phyloP scores from a whole-genome alignment of 148 eudicot species.

The Dianthus caryophyllus region DNA sequence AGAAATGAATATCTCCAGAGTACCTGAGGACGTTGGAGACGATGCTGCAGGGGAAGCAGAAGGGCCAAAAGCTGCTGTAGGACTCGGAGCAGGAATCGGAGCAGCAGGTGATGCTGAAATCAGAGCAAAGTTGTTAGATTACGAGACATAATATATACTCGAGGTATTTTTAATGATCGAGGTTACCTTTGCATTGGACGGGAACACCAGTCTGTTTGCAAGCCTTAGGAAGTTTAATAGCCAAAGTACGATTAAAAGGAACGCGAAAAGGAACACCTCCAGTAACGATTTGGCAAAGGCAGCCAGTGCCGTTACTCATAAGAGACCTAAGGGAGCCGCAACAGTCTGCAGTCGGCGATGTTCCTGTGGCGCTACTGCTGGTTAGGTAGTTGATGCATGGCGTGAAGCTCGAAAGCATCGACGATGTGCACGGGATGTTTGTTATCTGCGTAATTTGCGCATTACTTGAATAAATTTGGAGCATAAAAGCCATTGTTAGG shows the following conservation, averaged over 20 bases:
- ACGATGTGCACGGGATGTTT: conserved; percentile 43
- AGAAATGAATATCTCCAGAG: background rate
- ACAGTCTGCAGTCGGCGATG: conserved; percentile 61
- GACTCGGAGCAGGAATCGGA: conserved; percentile 79
- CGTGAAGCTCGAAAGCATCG: conserved; percentile 49
- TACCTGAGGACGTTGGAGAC: conserved; percentile 36
- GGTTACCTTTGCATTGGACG: conserved; percentile 71
- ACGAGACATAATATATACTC: background rate
- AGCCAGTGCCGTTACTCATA: conserved; percentile 53
- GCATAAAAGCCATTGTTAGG: conserved; percentile 8
- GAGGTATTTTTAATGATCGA: no score
- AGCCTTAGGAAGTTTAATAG: conserved; percentile 67
- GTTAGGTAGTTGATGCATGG: conserved; percentile 57
- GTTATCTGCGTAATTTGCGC: conserved; percentile 24
- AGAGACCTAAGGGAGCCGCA: conserved; percentile 56
- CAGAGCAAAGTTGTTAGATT: background rate
- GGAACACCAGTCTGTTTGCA: conserved; percentile 83
- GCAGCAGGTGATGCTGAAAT: conserved; percentile 52
- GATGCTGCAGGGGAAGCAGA: conserved; percentile 41
- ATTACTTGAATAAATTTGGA: conserved; percentile 3
- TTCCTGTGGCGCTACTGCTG: conserved; percentile 36
- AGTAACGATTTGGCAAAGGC: conserved; percentile 60
- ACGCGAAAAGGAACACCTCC: conserved; percentile 63
- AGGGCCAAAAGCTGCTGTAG: conserved; percentile 36
- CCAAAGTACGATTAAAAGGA: conserved; percentile 66